Percentiles rank a stretch among this genome's conserved stretches.
Conservation (phyloP, 257 asterid genomes). For the Scutellaria barbata region DNA sequence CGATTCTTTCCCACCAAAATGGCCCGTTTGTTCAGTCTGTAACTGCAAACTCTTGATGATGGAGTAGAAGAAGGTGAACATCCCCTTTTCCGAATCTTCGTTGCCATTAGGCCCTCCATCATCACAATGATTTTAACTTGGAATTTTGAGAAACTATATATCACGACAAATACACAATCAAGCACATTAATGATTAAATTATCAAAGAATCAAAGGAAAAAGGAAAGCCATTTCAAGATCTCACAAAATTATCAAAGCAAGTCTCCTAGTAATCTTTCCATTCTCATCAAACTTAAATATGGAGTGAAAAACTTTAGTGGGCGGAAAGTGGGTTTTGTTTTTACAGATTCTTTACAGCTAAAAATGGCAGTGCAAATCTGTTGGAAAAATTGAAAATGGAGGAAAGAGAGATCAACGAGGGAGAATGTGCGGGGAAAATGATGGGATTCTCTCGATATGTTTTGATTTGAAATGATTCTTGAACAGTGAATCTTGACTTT, state of each 20-base stretch:
- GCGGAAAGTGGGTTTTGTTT: constrained; percentile 37
- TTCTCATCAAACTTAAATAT: constrained; percentile 29
- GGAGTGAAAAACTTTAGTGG: constrained; percentile 38
- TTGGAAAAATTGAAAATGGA: constrained; percentile 18
- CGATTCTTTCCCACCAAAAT: constrained; percentile 81
- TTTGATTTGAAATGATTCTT: constrained; percentile 46
- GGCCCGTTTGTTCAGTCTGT: constrained; percentile 73
- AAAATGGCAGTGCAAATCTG: constrained; percentile 31
- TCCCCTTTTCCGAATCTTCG: constrained; percentile 96
- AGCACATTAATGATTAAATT: not conserved
- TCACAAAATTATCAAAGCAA: constrained; percentile 31
- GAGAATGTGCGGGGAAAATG: constrained; percentile 35
- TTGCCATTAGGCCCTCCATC: constrained; percentile 54
- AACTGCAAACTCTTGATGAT: constrained; percentile 64
- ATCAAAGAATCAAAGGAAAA: constrained; percentile 21
- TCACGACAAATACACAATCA: constrained; percentile 3
- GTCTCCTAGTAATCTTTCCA: not conserved
- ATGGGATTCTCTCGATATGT: constrained; percentile 37
- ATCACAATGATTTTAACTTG: constrained; percentile 30
- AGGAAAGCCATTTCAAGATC: constrained; percentile 31
- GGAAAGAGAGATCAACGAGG: constrained; percentile 30
- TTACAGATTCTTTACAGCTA: constrained; percentile 46
- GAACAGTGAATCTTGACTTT: constrained; percentile 41
- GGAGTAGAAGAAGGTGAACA: constrained; percentile 85
- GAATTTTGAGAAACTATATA: not conserved